Percentiles rank a stretch among this genome's conserved stretches.
Evolutionary conservation across 2,329 filamentous ascomycete species (phyloP).

Genomic region (Penicillium brevicompactum): DNA sequence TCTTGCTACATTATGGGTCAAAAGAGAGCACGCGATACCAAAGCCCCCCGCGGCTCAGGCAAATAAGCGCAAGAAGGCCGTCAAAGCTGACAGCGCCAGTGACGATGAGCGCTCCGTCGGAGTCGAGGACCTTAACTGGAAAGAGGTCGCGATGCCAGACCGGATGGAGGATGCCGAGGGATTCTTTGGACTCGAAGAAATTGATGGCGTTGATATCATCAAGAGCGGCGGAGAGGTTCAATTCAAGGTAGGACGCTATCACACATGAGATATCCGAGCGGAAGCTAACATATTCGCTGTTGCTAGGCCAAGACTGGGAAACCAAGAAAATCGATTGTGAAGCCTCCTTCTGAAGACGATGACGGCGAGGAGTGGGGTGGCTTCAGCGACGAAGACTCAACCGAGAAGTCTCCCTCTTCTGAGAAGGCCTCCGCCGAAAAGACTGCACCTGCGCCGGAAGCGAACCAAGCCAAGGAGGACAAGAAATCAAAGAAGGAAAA

Average conservation of each 20-base stretch:
- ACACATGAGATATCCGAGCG: conserved; percentile 1
- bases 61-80: conserved; percentile 41
- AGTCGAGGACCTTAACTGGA: conserved; percentile 62
- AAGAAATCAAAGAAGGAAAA: conserved; percentile 24
- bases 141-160: conserved; percentile 68
- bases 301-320: conserved; percentile 39
- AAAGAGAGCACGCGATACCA: conserved; percentile 39
- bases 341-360: conserved; percentile 26
- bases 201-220: conserved; percentile 87
- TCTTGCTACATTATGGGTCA: conserved; percentile 33
- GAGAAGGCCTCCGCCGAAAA: conserved; percentile 5
- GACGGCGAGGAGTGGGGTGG: conserved; percentile 65
- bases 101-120: conserved; percentile 33
- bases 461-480: conserved; percentile 18
- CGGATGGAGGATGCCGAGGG: conserved; percentile 87
- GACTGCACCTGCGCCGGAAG: background rate
- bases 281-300: background rate
- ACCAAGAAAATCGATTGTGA: conserved; percentile 35
- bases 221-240: conserved; percentile 55
- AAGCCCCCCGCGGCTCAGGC: conserved; percentile 27
- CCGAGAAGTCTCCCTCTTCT: conserved; percentile 18
- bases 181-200: conserved; percentile 88
- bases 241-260: conserved; percentile 40
- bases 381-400: conserved; percentile 57
- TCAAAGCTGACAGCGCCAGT: conserved; percentile 16